Percentiles rank a stretch among this genome's conserved stretches.
These are phyloP conservation scores for Cyclocybe cylindracea DNA, from an alignment of 768 basidiomycete species.

Conservation along the genomic window DNA sequence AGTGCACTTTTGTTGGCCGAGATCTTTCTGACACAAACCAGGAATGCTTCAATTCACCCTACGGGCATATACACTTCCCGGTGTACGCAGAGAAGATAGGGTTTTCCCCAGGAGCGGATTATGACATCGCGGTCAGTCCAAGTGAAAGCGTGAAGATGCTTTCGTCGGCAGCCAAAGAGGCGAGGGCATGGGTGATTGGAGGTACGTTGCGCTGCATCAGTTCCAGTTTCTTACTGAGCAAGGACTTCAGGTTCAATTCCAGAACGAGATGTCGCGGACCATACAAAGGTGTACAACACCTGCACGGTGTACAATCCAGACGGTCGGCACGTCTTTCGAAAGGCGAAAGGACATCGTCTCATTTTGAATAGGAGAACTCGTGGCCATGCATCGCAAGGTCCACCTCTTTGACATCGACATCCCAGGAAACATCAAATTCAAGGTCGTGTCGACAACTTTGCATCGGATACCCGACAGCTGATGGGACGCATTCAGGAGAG, in stretches of 20 bases:
- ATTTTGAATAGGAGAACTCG: conserved; percentile 64
- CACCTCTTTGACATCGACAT: conserved; percentile 99
- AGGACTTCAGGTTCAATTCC: conserved; percentile 82
- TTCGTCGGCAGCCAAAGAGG: conserved; percentile 76
- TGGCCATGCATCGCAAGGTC: conserved; percentile 89
- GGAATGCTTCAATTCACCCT: conserved; percentile 92
- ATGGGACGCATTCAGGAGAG: conserved; percentile 62
- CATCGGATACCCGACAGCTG: not conserved
- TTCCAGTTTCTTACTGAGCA: not conserved
- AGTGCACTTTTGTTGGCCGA: conserved; percentile 18
- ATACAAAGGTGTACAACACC: conserved; percentile 83
- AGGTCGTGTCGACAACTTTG: conserved; percentile 43
- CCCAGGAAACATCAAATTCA: conserved; percentile 87
- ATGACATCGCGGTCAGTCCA: conserved; percentile 51
- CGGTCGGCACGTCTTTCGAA: conserved; percentile 39
- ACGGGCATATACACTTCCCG: conserved; percentile 79
- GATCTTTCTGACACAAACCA: conserved; percentile 23
- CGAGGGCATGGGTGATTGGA: conserved; percentile 88
- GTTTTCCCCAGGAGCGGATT: conserved; percentile 57
- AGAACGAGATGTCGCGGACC: conserved; percentile 63
- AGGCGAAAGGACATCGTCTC: not conserved
- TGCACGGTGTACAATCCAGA: conserved; percentile 87
- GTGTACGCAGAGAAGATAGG: conserved; percentile 81
- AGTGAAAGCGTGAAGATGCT: conserved; percentile 86
- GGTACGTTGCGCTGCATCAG: conserved; percentile 43